Evolutionary conservation across 257 asterid genomes (phyloP).

Genomic region (Nicotiana otophora): DNA sequence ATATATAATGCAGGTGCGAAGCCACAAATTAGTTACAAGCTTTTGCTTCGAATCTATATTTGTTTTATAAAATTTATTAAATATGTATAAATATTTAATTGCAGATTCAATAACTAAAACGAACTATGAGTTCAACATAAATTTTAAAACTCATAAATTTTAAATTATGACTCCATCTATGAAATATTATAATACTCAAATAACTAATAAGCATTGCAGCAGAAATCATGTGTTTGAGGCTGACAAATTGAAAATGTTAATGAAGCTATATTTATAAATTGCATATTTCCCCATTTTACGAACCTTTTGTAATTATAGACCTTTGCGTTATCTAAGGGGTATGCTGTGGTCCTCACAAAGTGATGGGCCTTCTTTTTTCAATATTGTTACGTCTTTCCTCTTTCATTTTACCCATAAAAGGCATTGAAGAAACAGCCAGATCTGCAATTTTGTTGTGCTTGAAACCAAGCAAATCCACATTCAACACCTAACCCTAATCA

Average conservation of each 20-base stretch:
- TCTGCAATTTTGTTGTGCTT: background rate
- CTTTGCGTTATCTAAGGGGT: too few relatives aligned
- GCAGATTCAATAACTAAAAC: too few relatives aligned
- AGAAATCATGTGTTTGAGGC: background rate
- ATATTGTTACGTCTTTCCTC: background rate
- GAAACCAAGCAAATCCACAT: background rate
- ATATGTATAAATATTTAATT: too few relatives aligned
- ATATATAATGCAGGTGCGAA: too few relatives aligned
- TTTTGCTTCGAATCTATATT: too few relatives aligned
- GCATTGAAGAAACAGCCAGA: background rate
- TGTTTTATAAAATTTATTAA: too few relatives aligned
- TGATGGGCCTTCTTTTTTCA: background rate
- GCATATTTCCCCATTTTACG: background rate
- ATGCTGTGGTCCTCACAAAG: background rate
- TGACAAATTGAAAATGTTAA: background rate
- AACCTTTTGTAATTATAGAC: background rate
- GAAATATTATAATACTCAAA: too few relatives aligned
- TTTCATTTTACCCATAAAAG: background rate
- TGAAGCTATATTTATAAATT: too few relatives aligned
- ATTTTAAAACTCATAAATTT: rapidly evolving
- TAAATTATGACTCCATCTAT: too few relatives aligned
- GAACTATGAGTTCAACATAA: too few relatives aligned
- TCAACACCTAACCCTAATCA: background rate
- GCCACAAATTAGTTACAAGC: too few relatives aligned
- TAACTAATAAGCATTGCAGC: background rate